These are phyloP conservation scores for Singerocomus inundabilis DNA, from an alignment of 1,284 basidiomycete species.

Conservation along the genomic window DNA sequence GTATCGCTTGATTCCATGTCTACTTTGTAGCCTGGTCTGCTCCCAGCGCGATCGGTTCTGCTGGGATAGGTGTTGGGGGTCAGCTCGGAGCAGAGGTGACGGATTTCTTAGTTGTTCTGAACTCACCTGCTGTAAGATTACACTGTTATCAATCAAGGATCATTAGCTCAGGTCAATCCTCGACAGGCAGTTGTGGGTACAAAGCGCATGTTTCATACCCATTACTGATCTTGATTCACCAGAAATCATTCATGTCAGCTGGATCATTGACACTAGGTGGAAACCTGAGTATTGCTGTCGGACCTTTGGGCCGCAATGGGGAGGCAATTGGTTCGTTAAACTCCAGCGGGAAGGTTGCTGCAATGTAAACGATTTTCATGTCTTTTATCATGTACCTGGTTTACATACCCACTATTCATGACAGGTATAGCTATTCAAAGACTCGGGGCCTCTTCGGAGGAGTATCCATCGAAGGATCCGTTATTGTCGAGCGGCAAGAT, in stretches of 20 bases:
- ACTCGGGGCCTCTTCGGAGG: constrained; percentile 91
- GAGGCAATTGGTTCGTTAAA: constrained; percentile 90
- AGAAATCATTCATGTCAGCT: constrained; percentile 92
- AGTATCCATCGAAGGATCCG: constrained; percentile 87
- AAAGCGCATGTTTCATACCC: constrained; percentile 3
- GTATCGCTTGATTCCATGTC: neutral
- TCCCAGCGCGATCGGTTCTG: constrained; percentile 94
- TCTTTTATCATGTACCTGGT: neutral
- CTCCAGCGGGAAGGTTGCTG: constrained; percentile 85
- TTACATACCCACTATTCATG: constrained; percentile 3
- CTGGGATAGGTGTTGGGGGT: constrained; percentile 86
- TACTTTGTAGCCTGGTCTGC: constrained; percentile 78
- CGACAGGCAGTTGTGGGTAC: constrained; percentile 58
- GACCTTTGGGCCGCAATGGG: constrained; percentile 92
- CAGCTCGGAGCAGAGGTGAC: constrained; percentile 88
- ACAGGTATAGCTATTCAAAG: constrained; percentile 90
- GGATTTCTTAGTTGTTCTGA: constrained; percentile 92
- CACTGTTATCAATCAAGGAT: constrained; percentile 17
- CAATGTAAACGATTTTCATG: constrained; percentile 61
- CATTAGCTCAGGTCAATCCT: constrained; percentile 3
- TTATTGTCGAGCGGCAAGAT: constrained; percentile 93
- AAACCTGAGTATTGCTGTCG: constrained; percentile 91
- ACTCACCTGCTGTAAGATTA: constrained; percentile 66
- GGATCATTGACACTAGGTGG: constrained; percentile 91
- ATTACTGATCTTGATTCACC: constrained; percentile 17